Evolutionary conservation across 2,329 filamentous ascomycete species (phyloP), one percentile per base, ranked within the genome.

Genomic region (Hirsutella rhossiliensis): DNA sequence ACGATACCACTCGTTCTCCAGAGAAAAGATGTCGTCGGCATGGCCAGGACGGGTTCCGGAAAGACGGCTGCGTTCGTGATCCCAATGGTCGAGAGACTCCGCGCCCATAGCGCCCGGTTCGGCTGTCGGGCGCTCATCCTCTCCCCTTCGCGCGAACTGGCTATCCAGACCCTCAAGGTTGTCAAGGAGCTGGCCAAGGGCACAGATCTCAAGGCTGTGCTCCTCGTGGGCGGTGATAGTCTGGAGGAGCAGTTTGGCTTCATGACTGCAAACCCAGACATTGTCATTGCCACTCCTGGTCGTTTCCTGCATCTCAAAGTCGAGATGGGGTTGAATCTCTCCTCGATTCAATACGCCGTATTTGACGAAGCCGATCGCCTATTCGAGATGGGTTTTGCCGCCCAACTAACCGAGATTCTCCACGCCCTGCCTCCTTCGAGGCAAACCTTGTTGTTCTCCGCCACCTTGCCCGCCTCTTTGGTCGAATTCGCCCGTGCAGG

Each of bases 11-110:
- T 97, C 44, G 80, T 98, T 44, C 72, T 97, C 54, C 85, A 94
- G 48, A 78, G 84, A 43, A 86, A 88, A 65, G 92, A 98, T 73
- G 86, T 97, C n/a, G 90, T 98, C 20, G 94, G 89, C 52, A 98
- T 98, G 92, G 92, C 92, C 8, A 76, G 94, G 52, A 98, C 94
- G n/a, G 92, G 92, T 60, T 97, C 89, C 18, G 92, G 92, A 68
- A 98, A 98, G 71, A 98, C 94, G 1, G 92, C 89, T 1, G 92
- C 92, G 19, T 98, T 98, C 62, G 88, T 97, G 23, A 94, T 98
- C 51, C 92, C 92, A 38, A 95, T 98, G 90, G 88, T 98, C 48
- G 87, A 98, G 68, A 85, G 83, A 52, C 70, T 98, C 48, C 94
- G 89, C 63, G 76, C 79, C 20, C 94, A 98, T 62, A 94, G 85